Base-by-base conservation (phyloP, 768 basidiomycete species). In the Tephrocybe sp. region DNA sequence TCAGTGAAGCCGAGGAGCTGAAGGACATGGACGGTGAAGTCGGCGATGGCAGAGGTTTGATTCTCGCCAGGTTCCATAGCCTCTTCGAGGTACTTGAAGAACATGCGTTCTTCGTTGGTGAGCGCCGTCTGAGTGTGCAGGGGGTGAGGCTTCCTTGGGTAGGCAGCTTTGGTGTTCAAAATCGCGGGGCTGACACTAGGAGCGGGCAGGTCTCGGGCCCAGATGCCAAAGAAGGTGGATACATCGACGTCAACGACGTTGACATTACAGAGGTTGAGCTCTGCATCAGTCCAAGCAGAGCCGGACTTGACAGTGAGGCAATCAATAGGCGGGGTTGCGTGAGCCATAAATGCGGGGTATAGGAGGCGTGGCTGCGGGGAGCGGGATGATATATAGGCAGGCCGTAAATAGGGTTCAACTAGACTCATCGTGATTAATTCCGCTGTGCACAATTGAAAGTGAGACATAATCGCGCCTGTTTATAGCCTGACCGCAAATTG, bases 201-300 rank as follows among this genome's bases (percentile, higher is more conserved):
- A 24, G 14, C 18, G 9, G 52, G 58, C 8, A 51, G 23, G 12
- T 48, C 30, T 7, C 41, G 17, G 20, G 26, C 28, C 23, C 40
- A 9, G 9, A 12, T 34, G 30, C 51, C 53, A 21, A 61, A 61
- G 38, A 61, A 58, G 5, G 60, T 41, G 3, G 36, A 2, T 14
- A 38, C 14, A 32, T 58, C 55, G 14, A 50, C 38, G 24, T 61
- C 55, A n/a, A 58, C 33, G 21, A 61, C 33, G 2, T 50, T 43
- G 6, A 46, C 50, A 26, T 58, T 61, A 47, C 54, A 55, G 26
- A 51, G 32, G 10, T 34, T 26, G 3, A 61, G 25, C 20, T 58
- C 60, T 0, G 37, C 38, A 38, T 51, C 42, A 2, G 57, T 58
- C 60, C 60, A 61, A 26, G 54, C 50, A 21, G 55, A 52, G 17